A percentile compares a stretch with the other conserved stretches of the same genome.
Evolutionary conservation across 2,329 filamentous ascomycete genomes (phyloP).

Genomic region (Xylaria sp.): DNA sequence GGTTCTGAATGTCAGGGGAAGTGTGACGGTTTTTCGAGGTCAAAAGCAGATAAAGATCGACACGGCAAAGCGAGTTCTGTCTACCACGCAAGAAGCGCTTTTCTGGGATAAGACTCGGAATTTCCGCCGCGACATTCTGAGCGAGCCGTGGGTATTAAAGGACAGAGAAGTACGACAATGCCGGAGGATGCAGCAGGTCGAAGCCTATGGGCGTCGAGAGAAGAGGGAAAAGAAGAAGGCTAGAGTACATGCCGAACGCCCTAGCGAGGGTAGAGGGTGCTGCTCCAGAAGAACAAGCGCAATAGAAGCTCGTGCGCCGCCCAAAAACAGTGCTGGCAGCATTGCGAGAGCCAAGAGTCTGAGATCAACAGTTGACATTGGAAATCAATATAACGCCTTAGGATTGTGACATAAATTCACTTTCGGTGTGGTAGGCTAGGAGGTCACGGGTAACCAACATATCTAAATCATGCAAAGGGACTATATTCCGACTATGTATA

Average conservation of each 20-base stretch:
- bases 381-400: conserved; percentile 50
- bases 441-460: not conserved
- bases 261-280: conserved; percentile 1
- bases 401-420: conserved; percentile 45
- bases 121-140: conserved; percentile 64
- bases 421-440: not conserved
- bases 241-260: conserved; percentile 22
- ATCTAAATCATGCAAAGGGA: not conserved
- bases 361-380: conserved; percentile 33
- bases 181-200: conserved; percentile 58
- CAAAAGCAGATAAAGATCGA: conserved; percentile 64
- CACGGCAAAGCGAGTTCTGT: conserved; percentile 59
- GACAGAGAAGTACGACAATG: conserved; percentile 62
- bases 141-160: conserved; percentile 65
- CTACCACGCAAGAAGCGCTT: conserved; percentile 67
- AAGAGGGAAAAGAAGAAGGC: conserved; percentile 40
- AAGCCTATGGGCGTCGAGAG: conserved; percentile 41
- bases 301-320: conserved; percentile 1
- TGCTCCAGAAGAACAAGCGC: not conserved
- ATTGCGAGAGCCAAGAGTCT: conserved; percentile 37
- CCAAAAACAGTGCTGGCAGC: conserved; percentile 12
- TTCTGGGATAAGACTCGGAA: conserved; percentile 67
- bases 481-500: not conserved
- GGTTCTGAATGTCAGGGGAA: conserved; percentile 68
- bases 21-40: conserved; percentile 59